phyloP scores from a whole-genome alignment of 2,329 filamentous ascomycete species.

The Dichotomopilus funicola region DNA sequence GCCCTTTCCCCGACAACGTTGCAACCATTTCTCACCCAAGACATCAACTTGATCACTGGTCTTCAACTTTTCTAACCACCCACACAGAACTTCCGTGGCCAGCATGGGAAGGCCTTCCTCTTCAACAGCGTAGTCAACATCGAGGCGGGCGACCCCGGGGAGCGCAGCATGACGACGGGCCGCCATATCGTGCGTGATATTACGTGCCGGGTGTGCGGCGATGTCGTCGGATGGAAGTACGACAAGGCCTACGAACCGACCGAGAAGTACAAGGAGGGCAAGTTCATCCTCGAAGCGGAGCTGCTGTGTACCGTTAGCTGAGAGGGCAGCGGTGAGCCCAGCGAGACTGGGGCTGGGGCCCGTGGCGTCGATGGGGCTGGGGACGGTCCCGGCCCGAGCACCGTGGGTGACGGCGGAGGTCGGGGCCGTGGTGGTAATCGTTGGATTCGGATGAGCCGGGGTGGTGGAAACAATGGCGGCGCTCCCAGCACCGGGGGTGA shows the following conservation, averaged over 20 bases:
- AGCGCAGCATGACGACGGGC: slow-evolving; percentile 97
- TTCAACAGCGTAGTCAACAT: slow-evolving; percentile 94
- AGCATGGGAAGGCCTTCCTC: slow-evolving; percentile 96
- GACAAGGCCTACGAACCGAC: slow-evolving; percentile 88
- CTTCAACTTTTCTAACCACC: neutral
- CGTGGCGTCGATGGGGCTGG: neutral
- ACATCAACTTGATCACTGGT: neutral
- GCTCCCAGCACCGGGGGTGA: too few relatives aligned
- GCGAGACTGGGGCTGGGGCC: neutral
- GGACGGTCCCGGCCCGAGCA: neutral
- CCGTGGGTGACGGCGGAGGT: too few relatives aligned
- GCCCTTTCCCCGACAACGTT: neutral
- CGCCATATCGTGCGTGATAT: slow-evolving; percentile 93
- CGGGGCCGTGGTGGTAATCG: too few relatives aligned
- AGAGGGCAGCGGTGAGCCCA: neutral
- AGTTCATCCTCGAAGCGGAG: slow-evolving; percentile 93
- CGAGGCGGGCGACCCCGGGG: slow-evolving; percentile 72
- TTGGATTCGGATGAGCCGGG: too few relatives aligned
- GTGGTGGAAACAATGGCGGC: too few relatives aligned
- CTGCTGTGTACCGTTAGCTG: slow-evolving; percentile 71
- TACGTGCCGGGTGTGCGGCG: slow-evolving; percentile 80
- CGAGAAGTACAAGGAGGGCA: slow-evolving; percentile 99
- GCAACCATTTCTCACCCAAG: neutral
- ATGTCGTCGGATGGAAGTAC: slow-evolving; percentile 97
- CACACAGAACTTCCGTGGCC: slow-evolving; percentile 89